Percentiles rank a stretch among this genome's conserved stretches.
These are phyloP conservation scores for Colletotrichum echinochloae DNA, from an alignment of 2,329 filamentous ascomycete genomes.

Conservation along the genomic window DNA sequence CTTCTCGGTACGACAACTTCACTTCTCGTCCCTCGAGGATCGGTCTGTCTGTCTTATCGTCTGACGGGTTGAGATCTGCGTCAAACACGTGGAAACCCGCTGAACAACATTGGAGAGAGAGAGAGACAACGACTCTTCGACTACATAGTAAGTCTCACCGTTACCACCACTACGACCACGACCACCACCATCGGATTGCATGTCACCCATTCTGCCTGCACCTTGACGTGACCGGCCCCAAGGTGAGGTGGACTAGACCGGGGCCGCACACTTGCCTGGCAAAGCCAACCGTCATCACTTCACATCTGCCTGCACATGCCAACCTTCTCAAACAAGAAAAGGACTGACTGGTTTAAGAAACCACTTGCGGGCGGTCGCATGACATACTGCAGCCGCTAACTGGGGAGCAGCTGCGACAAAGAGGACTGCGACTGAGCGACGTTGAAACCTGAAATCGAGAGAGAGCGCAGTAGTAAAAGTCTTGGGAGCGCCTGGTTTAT, in stretches of 20 bases:
- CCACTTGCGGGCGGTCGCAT: slow-evolving; percentile 14
- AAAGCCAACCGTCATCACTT: slow-evolving; percentile 7
- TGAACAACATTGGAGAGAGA: neutral
- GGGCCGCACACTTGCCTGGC: neutral
- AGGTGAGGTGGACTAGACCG: slow-evolving; percentile 1
- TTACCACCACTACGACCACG: neutral
- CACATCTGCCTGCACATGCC: slow-evolving; percentile 2
- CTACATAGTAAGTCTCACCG: neutral
- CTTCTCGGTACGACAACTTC: neutral
- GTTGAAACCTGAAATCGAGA: neutral
- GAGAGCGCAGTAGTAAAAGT: neutral
- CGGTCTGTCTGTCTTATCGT: neutral
- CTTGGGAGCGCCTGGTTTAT: slow-evolving; percentile 6
- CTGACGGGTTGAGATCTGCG: neutral
- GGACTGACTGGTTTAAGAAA: neutral
- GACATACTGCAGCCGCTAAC: slow-evolving; percentile 21
- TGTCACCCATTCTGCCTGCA: slow-evolving; percentile 23
- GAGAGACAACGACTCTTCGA: neutral
- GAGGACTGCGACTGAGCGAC: slow-evolving; percentile 5
- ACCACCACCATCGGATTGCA: too few species aligned
- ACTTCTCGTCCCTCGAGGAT: neutral
- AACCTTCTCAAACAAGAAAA: slow-evolving; percentile 14
- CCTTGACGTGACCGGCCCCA: slow-evolving; percentile 17
- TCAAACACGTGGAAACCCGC: neutral
- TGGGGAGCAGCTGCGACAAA: slow-evolving; percentile 13